Base-by-base conservation (phyloP, 192 early-diverging fungal species). In the Paraglomus brasilianum region DNA sequence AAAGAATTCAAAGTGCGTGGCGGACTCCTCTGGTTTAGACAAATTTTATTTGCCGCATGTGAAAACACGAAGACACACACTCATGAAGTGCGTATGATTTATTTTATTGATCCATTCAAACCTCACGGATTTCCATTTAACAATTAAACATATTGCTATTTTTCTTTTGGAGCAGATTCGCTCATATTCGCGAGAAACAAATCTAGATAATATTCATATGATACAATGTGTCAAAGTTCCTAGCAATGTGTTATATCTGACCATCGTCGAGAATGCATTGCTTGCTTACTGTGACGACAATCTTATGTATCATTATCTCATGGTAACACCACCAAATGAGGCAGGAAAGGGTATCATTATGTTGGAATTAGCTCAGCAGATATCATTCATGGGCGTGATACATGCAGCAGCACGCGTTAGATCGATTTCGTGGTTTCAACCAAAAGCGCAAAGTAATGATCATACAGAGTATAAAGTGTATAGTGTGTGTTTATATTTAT, bases 21-120 rank as follows among this genome's bases (percentile, higher is more conserved):
- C 21, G 90, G 90, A 7, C 75, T 92, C 15, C 77, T 84, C 2
- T 94, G 92, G 92, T 88, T 80, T 72, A 86, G 80, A 41, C 78
- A 85, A 48, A 75, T 88, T 24, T 69, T 94, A 24, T 83, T 94
- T 47, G 85, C 81, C 39, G 86, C 86, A 13, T 90, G 88, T 56
- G 80, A 87, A 51, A 76, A 86, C 49, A 66, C 83, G 4, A 58
- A 68, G 42, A 74, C 69, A 41, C 65, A 74, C 38, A 74, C 73
- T 36, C 72, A 56, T 59, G 76, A 80, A 74, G 77, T 77, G 58
- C 48, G 39, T 50, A 7, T 0, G 1, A 11, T 22, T 47, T n/a
- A 22, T 11, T 46, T 5, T 47, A 30, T 47, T 63, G 3, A 22
- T 47, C 15, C 8, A 61, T 6, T 8, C 11, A 30, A 24, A 22